Base-by-base conservation (phyloP, 2,329 filamentous ascomycete species). In the Colletotrichum gigasporum region DNA sequence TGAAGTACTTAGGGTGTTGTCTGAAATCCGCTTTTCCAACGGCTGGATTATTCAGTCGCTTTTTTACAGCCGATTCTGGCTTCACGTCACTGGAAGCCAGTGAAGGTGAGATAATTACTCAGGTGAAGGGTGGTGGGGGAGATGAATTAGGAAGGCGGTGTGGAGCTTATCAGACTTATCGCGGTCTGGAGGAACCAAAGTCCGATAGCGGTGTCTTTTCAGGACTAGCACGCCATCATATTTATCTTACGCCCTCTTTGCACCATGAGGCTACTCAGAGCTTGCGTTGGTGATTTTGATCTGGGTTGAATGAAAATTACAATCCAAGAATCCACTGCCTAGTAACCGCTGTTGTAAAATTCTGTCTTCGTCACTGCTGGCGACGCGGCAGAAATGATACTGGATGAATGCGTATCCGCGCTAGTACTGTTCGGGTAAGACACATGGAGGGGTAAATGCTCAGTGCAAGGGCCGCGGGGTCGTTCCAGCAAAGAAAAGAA, bases 401-500 rank as follows among this genome's bases (percentile, higher is more conserved):
- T 26, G 8, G 24, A 44, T 16, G 22, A 24, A 57, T n/a, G 16
- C 54, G 34, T 10, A 3, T 2, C 0, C 1, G 10, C 5, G 14
- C 62, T 62, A 65, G 28, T 50, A 48, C 41, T 30, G 11, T 55
- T 54, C 18, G 18, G 57, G 62, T 26, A 61, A 22, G 14, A 24
- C 35, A 22, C n/a, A 50, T 65, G 62, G 62, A 62, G 62, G 62
- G 62, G 62, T 65, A 62, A 54, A 12, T 44, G 26, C 32, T 14
- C 42, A 20, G 62, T 50, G 50, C 62, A 62, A 18, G 62, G 56
- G 57, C 62, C 62, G 62, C 62, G 48, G 62, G 62, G 62, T 65
- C 50, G 41, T 44, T 22, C 48, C 48, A 65, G 22, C 34, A 30
- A 53, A 32, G 28, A 41, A 61, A 64, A 63, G n/a, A n/a, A 64